These are phyloP conservation scores for Knoxia roxburghii DNA, from an alignment of 257 asterid species.

Conservation along the genomic window DNA sequence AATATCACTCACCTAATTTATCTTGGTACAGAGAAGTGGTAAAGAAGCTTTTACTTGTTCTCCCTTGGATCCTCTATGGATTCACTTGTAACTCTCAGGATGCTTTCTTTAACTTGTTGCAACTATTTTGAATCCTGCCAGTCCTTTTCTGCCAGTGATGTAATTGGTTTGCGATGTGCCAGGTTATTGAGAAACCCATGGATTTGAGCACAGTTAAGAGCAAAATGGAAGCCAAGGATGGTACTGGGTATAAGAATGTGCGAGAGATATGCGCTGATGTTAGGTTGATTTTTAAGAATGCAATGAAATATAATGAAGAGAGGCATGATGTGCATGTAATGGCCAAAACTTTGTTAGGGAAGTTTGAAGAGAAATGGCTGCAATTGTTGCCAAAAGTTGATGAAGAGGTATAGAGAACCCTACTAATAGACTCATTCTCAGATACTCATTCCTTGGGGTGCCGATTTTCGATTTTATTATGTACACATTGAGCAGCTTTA, in stretches of 20 bases:
- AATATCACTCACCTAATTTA: background rate
- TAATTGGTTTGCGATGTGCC: constrained; percentile 9
- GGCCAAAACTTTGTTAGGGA: constrained; percentile 76
- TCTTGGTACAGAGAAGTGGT: background rate
- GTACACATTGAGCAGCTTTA: background rate
- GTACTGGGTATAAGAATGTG: constrained; percentile 70
- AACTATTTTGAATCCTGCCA: background rate
- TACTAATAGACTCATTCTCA: background rate
- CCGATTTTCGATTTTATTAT: background rate
- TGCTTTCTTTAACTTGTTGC: background rate
- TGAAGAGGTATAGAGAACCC: constrained; percentile 58
- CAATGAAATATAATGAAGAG: constrained; percentile 80
- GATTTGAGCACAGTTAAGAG: constrained; percentile 78
- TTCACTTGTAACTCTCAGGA: background rate
- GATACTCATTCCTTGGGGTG: background rate
- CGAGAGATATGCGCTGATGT: constrained; percentile 85
- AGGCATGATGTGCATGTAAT: constrained; percentile 81
- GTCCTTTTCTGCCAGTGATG: constrained; percentile 11
- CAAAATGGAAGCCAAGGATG: constrained; percentile 90
- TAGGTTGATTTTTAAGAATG: constrained; percentile 83
- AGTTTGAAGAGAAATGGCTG: constrained; percentile 86
- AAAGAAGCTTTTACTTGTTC: background rate
- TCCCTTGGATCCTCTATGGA: background rate
- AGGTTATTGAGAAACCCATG: constrained; percentile 97
- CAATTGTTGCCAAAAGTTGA: constrained; percentile 87